Percentiles rank a stretch among this genome's conserved stretches.
Conservation (phyloP, 2,329 filamentous ascomycete species). For the Ophiocordyceps robertsii region DNA sequence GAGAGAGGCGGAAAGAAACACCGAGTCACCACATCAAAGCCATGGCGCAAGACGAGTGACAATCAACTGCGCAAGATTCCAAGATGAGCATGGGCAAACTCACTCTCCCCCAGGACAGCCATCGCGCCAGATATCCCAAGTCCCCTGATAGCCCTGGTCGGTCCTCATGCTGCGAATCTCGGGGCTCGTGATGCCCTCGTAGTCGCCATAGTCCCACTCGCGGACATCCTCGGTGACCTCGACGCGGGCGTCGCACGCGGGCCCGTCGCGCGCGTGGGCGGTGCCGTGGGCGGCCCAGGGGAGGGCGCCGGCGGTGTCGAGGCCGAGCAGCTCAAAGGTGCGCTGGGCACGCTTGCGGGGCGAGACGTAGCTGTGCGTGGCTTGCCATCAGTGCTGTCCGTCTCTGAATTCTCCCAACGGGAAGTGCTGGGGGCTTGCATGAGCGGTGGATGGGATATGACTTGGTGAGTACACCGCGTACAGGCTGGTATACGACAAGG, state of each 20-base stretch:
- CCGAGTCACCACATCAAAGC: too few relatives aligned
- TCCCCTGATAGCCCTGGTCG: constrained; percentile 39
- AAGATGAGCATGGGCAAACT: constrained; percentile 16
- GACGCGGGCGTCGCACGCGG: constrained; percentile 44
- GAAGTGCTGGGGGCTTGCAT: too few relatives aligned
- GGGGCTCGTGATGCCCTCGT: constrained; percentile 65
- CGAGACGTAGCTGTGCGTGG: constrained; percentile 56
- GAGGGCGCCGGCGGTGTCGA: constrained; percentile 53
- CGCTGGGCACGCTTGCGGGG: constrained; percentile 72
- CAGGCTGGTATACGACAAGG: too few relatives aligned
- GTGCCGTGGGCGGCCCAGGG: constrained; percentile 52
- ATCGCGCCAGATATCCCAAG: constrained; percentile 84
- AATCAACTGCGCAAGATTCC: too few relatives aligned
- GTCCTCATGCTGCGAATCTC: constrained; percentile 49
- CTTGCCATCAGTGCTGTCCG: too few relatives aligned
- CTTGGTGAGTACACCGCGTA: too few relatives aligned
- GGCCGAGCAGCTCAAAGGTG: constrained; percentile 77
- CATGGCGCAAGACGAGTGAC: too few relatives aligned
- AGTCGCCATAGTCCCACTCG: constrained; percentile 82
- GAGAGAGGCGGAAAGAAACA: neutral
- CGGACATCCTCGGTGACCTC: constrained; percentile 59
- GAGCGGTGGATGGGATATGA: too few relatives aligned
- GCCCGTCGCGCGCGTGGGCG: constrained; percentile 17
- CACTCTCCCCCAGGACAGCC: constrained; percentile 78
- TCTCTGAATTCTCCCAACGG: too few relatives aligned